phyloP scores from a whole-genome alignment of 495 filamentous ascomycete genomes.

The Filosporella fistucella region DNA sequence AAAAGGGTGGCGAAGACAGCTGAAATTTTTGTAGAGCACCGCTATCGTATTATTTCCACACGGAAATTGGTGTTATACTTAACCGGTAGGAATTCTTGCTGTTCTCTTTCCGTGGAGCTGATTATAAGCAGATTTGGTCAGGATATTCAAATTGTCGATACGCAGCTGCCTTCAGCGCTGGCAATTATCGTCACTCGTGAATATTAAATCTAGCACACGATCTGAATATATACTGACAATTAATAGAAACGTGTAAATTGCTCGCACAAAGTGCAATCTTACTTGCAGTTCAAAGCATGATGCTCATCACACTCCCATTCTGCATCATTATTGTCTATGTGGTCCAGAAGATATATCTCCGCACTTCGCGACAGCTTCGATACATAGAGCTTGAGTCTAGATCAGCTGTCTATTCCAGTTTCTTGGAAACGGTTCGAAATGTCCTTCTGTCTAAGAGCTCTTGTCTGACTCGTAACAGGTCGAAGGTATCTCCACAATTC shows the following conservation, averaged over 20 bases:
- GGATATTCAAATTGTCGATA: conserved; percentile 22
- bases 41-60: conserved; percentile 21
- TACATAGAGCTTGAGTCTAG: conserved; percentile 47
- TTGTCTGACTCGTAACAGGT: conserved; percentile 4
- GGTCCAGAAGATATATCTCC: conserved; percentile 55
- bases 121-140: conserved; percentile 15
- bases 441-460: not conserved
- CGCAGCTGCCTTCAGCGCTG: conserved; percentile 21
- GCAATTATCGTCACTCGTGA: conserved; percentile 18
- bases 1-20: not conserved
- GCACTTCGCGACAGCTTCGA: conserved; percentile 56
- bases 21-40: conserved; percentile 21
- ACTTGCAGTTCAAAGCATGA: too few relatives aligned
- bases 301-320: conserved; percentile 11
- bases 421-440: conserved; percentile 37
- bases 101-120: not conserved
- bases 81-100: not conserved
- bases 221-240: not conserved
- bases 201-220: not conserved
- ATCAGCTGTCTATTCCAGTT: conserved; percentile 35
- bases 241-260: too few relatives aligned
- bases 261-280: too few relatives aligned
- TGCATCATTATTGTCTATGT: conserved; percentile 35
- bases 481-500: conserved; percentile 41
- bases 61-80: conserved; percentile 20